Percentiles rank a stretch among this genome's conserved stretches.
Conservation (phyloP, 1,284 basidiomycete species). For the Fereydounia khargensis region DNA sequence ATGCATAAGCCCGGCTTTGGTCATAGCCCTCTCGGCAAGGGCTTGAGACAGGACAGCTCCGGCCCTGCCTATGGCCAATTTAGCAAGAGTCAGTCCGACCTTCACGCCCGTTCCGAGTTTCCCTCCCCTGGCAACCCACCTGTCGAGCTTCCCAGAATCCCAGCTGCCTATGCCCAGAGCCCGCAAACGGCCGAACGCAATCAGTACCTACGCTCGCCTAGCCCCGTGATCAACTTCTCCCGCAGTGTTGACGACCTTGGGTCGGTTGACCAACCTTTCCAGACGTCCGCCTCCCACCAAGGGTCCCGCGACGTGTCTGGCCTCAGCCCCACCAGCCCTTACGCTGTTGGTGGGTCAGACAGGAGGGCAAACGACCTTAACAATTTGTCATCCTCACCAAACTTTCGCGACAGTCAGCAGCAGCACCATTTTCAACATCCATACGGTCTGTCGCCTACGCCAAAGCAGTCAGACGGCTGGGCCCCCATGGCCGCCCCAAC, state of each 20-base stretch:
- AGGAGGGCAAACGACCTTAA: too few relatives aligned
- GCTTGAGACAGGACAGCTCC: slow-evolving; percentile 1
- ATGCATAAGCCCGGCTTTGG: slow-evolving; percentile 6
- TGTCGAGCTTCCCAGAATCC: slow-evolving; percentile 28
- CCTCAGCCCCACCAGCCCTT: too few relatives aligned
- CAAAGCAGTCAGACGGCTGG: too few relatives aligned
- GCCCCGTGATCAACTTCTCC: slow-evolving; percentile 37
- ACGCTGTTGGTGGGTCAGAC: too few relatives aligned
- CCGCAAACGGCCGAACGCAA: slow-evolving; percentile 17
- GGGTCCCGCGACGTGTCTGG: too few relatives aligned
- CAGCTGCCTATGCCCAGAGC: slow-evolving; percentile 13
- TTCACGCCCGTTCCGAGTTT: slow-evolving; percentile 13
- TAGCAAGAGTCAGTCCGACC: slow-evolving; percentile 38
- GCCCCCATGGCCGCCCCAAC: too few relatives aligned
- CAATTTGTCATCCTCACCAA: too few relatives aligned
- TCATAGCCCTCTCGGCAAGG: slow-evolving; percentile 13
- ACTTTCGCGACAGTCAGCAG: too few relatives aligned
- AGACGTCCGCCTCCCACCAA: too few relatives aligned
- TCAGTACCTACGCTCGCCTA: slow-evolving; percentile 36
- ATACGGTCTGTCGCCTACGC: too few relatives aligned
- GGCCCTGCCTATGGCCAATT: slow-evolving; percentile 19
- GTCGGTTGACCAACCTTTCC: slow-evolving; percentile 10
- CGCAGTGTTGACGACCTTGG: slow-evolving; percentile 47
- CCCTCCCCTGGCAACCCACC: neutral
- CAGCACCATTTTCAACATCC: too few relatives aligned